phyloP scores from a whole-genome alignment of 2,329 filamentous ascomycete genomes.

The Lecanicillium sp. region DNA sequence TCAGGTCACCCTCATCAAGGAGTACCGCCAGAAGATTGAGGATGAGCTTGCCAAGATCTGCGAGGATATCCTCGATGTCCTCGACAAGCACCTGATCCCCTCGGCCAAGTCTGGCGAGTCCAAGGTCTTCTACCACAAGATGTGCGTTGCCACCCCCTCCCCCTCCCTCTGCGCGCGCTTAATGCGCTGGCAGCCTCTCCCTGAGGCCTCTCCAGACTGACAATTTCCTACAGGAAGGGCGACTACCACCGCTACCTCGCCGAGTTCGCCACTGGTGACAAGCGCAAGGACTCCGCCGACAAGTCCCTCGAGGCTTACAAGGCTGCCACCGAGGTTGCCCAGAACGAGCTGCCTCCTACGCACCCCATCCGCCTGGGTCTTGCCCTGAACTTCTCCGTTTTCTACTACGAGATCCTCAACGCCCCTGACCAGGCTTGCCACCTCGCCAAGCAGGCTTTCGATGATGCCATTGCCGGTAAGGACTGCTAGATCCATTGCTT shows the following conservation, averaged over 20 bases:
- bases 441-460: constrained; percentile 97
- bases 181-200: background rate
- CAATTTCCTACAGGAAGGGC: constrained; percentile 69
- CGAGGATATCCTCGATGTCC: constrained; percentile 91
- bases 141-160: constrained; percentile 63
- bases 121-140: constrained; percentile 99
- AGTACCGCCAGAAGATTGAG: constrained; percentile 99
- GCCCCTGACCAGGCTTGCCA: constrained; percentile 97
- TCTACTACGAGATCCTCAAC: constrained; percentile 99
- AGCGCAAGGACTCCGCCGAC: constrained; percentile 90
- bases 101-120: constrained; percentile 93
- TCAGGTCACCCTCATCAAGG: constrained; percentile 88
- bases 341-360: constrained; percentile 93
- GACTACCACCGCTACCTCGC: constrained; percentile 99
- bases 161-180: background rate
- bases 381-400: constrained; percentile 98
- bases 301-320: constrained; percentile 97
- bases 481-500: constrained; percentile 1
- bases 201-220: background rate
- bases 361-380: constrained; percentile 97
- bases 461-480: constrained; percentile 83
- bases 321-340: constrained; percentile 91
- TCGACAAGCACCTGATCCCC: constrained; percentile 89
- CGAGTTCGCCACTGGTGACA: constrained; percentile 90
- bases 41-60: constrained; percentile 94